These are phyloP conservation scores for Scortechinia acanthostroma DNA, from an alignment of 2,329 filamentous ascomycete genomes.

Conservation along the genomic window DNA sequence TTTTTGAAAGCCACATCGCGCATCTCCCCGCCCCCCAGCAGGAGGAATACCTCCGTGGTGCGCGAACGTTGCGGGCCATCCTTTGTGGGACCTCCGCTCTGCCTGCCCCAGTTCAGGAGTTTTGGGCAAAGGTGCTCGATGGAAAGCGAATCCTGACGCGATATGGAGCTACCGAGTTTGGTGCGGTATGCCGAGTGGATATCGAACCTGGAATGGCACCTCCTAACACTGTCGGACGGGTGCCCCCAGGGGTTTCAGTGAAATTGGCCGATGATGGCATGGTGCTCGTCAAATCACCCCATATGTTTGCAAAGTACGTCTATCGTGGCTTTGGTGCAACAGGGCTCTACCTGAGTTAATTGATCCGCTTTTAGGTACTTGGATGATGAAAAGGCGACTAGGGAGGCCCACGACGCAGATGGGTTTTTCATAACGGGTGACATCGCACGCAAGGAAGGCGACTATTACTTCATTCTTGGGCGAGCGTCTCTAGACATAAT, in stretches of 20 bases:
- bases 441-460: conserved; percentile 20
- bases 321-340: no score
- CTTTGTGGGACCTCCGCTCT: conserved; percentile 32
- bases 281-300: background rate
- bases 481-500: conserved; percentile 33
- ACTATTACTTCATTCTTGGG: conserved; percentile 33
- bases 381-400: background rate
- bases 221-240: background rate
- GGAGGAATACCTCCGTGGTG: conserved; percentile 25
- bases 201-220: background rate
- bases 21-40: conserved; percentile 16
- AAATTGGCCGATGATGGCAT: background rate
- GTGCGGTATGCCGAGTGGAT: background rate
- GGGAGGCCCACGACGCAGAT: background rate
- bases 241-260: background rate
- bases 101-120: conserved; percentile 29
- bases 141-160: background rate
- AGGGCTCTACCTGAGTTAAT: background rate
- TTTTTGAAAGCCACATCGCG: conserved; percentile 15
- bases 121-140: conserved; percentile 25
- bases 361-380: background rate
- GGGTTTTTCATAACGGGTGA: conserved; percentile 1
- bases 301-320: background rate
- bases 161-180: conserved; percentile 4
- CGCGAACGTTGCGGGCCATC: conserved; percentile 26